phyloP scores from a whole-genome alignment of 2,329 filamentous ascomycete species.

The Fusarium liriodendri region DNA sequence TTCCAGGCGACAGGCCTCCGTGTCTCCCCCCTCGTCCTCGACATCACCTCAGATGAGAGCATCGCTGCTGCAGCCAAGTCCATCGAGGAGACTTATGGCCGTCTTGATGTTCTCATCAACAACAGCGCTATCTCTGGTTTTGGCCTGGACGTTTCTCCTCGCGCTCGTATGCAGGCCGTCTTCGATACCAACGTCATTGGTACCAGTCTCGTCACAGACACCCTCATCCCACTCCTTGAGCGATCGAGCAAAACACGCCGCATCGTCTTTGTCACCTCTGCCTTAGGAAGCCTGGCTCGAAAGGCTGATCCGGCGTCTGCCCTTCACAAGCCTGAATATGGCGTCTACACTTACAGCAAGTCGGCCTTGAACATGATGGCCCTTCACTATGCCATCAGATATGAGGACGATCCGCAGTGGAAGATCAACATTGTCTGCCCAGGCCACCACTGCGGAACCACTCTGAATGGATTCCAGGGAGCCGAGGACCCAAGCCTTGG shows the following conservation, averaged over 20 bases:
- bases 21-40: slow-evolving; percentile 19
- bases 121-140: slow-evolving; percentile 28
- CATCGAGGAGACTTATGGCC: slow-evolving; percentile 9
- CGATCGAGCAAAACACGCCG: slow-evolving; percentile 14
- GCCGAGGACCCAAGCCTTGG: slow-evolving; percentile 5
- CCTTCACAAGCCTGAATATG: not conserved
- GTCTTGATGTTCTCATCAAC: slow-evolving; percentile 31
- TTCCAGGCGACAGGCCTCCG: slow-evolving; percentile 13
- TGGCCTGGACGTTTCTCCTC: slow-evolving; percentile 1
- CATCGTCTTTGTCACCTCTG: slow-evolving; percentile 32
- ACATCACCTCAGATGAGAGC: slow-evolving; percentile 31
- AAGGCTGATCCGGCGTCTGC: slow-evolving; percentile 15
- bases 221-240: slow-evolving; percentile 20
- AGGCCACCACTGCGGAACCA: slow-evolving; percentile 10
- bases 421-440: slow-evolving; percentile 29
- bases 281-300: slow-evolving; percentile 19
- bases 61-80: slow-evolving; percentile 14
- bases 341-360: slow-evolving; percentile 31
- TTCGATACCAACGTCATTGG: slow-evolving; percentile 31
- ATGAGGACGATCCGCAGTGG: slow-evolving; percentile 15
- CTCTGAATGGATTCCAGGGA: slow-evolving; percentile 19
- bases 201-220: slow-evolving; percentile 30
- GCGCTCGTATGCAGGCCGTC: slow-evolving; percentile 26
- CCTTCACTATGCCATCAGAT: slow-evolving; percentile 24
- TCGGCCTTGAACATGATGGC: slow-evolving; percentile 32